Evolutionary conservation across 2,329 filamentous ascomycete species (phyloP).

Genomic region (Aspergillus viridinutans): DNA sequence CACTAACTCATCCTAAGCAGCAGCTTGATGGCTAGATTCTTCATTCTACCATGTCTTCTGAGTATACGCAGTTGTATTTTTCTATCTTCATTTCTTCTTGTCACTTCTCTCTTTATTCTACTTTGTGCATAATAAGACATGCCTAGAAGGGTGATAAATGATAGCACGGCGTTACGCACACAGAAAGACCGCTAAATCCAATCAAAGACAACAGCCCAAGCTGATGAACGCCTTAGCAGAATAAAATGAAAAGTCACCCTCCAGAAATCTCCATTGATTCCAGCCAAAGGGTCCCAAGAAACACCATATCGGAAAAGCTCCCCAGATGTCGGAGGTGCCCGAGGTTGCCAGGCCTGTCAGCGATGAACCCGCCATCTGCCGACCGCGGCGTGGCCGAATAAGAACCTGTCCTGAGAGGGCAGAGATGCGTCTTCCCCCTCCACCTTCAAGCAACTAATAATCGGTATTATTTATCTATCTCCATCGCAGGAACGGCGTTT

Average conservation of each 20-base stretch:
- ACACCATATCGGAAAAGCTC: background rate
- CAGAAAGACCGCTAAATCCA: too few relatives aligned
- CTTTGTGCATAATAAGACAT: background rate
- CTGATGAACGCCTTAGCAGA: background rate
- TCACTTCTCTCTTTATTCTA: background rate
- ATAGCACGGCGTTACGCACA: too few relatives aligned
- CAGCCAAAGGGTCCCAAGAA: background rate
- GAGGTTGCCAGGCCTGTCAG: conserved; percentile 8
- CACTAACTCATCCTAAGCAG: too few relatives aligned
- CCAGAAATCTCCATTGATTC: too few relatives aligned
- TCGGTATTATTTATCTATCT: background rate
- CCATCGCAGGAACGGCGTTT: background rate
- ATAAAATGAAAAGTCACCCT: background rate
- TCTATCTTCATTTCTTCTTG: background rate
- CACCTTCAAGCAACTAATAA: background rate
- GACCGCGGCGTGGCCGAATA: conserved; percentile 6
- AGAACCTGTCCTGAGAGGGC: background rate
- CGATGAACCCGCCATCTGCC: conserved; percentile 10
- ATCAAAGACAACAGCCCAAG: too few relatives aligned
- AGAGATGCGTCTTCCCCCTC: background rate
- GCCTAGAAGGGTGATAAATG: too few relatives aligned
- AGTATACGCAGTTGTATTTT: background rate
- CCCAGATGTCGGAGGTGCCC: conserved; percentile 15
- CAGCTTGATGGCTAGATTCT: background rate
- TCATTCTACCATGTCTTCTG: background rate